Conservation (phyloP, 139 green algal species). For the Edaphochlamys debaryana region DNA sequence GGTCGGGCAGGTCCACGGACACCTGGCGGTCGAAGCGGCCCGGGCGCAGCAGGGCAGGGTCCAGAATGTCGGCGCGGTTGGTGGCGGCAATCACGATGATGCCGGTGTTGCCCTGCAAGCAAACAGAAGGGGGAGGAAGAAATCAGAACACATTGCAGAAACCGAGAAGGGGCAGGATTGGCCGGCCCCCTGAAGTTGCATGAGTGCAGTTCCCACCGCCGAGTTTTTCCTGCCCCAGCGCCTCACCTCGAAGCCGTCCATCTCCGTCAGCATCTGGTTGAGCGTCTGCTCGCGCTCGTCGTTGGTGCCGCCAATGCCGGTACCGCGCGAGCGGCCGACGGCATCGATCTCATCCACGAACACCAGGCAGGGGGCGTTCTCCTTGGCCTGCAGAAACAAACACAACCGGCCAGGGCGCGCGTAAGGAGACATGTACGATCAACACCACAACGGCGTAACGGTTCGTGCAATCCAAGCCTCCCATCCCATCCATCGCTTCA, state of each 20-base stretch:
- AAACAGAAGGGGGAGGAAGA: no score
- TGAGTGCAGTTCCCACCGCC: no score
- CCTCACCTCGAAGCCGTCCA: constrained; percentile 99
- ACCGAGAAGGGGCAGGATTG: no score
- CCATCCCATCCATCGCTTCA: no score
- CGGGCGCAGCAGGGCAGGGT: constrained; percentile 97
- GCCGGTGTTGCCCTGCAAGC: constrained; percentile 97
- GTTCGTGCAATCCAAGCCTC: no score
- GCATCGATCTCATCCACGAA: constrained; percentile 99
- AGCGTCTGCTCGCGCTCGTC: constrained; percentile 99
- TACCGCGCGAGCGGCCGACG: constrained; percentile 94
- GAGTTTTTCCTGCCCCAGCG: no score
- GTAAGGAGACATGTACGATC: no score
- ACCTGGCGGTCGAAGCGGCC: constrained; percentile 98
- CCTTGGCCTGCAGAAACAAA: constrained; percentile 72
- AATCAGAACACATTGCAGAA: no score
- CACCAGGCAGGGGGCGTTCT: constrained; percentile 97
- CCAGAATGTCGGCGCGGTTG: constrained; percentile 99
- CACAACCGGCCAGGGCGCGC: no score
- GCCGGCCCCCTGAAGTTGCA: no score
- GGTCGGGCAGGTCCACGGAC: constrained; percentile 95
- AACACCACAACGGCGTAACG: no score
- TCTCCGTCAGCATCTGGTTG: constrained; percentile 97
- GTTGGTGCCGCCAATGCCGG: constrained; percentile 98
- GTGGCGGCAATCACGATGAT: constrained; percentile 99